A percentile compares a stretch with the other conserved stretches of the same genome.
Evolutionary conservation across 2,329 filamentous ascomycete species (phyloP).

Genomic region (Scedosporium dehoogii): DNA sequence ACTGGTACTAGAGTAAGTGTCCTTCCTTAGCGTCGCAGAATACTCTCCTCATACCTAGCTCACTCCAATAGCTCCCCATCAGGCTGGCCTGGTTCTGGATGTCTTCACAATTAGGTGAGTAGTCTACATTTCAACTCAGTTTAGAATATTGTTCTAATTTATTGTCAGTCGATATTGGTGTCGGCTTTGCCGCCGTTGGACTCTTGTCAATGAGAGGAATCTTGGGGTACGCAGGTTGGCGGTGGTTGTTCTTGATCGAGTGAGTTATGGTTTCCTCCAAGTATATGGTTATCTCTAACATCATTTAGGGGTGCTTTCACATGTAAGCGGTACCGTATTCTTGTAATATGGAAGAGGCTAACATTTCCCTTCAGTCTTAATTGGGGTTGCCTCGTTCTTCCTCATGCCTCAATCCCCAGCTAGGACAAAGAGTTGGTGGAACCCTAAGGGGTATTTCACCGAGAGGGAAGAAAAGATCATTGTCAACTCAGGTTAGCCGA

Average conservation of each 20-base stretch:
- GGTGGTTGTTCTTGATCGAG: constrained; percentile 41
- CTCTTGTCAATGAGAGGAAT: constrained; percentile 44
- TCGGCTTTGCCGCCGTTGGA: constrained; percentile 46
- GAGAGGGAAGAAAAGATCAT: constrained; percentile 57
- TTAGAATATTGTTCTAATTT: constrained; percentile 9
- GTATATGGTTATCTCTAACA: not conserved
- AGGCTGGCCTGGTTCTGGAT: constrained; percentile 62
- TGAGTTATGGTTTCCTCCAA: constrained; percentile 10
- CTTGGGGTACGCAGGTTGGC: constrained; percentile 43
- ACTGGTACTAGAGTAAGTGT: constrained; percentile 37
- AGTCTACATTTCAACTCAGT: not conserved
- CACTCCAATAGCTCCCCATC: constrained; percentile 40
- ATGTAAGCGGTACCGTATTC: not conserved
- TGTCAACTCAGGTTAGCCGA: constrained; percentile 37
- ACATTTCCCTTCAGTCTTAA: constrained; percentile 22
- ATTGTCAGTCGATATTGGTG: constrained; percentile 28
- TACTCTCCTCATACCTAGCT: not conserved
- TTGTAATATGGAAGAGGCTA: not conserved
- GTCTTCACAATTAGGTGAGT: constrained; percentile 19
- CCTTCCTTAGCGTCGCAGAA: not conserved
- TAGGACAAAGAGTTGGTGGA: constrained; percentile 49
- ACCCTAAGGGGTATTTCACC: constrained; percentile 49
- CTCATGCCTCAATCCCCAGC: constrained; percentile 52
- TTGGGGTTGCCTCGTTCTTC: constrained; percentile 43
- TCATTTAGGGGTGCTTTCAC: not conserved